A percentile compares a stretch with the other conserved stretches of the same genome.
Evolutionary conservation across 2,329 filamentous ascomycete species (phyloP).

Genomic region (Geosmithia flava): DNA sequence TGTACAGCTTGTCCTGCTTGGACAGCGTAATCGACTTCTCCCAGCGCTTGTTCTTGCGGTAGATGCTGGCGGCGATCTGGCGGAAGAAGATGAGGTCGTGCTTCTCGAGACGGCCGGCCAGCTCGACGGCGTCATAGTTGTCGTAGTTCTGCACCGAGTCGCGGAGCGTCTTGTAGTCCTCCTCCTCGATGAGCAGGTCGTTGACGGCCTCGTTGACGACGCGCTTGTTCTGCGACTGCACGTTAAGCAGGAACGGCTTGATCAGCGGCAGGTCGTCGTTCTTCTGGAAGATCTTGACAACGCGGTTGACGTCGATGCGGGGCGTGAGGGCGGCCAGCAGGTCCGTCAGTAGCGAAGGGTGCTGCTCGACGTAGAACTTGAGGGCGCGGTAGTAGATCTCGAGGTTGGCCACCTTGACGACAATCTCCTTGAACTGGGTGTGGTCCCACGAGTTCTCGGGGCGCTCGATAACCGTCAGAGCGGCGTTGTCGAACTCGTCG

Average conservation of each 20-base stretch:
- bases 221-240: constrained; percentile 95
- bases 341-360: constrained; percentile 91
- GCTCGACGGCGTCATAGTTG: constrained; percentile 92
- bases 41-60: constrained; percentile 99
- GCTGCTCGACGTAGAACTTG: constrained; percentile 96
- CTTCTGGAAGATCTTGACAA: constrained; percentile 98
- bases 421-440: constrained; percentile 97
- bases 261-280: constrained; percentile 96
- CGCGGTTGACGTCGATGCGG: constrained; percentile 93
- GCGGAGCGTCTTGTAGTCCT: constrained; percentile 96
- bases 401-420: constrained; percentile 94
- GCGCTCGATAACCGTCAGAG: constrained; percentile 94
- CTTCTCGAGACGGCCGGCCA: constrained; percentile 87
- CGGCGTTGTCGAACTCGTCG: constrained; percentile 96
- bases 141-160: constrained; percentile 98
- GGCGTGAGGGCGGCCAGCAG: constrained; percentile 83
- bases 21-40: constrained; percentile 96
- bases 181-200: constrained; percentile 93
- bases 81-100: constrained; percentile 99
- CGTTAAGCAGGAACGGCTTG: constrained; percentile 96
- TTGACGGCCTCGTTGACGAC: constrained; percentile 98
- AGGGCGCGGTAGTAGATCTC: constrained; percentile 98
- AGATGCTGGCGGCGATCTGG: constrained; percentile 95
- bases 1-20: constrained; percentile 99
- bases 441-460: constrained; percentile 98